Base-by-base conservation (phyloP, 2,329 filamentous ascomycete species). In the Didymella segeticola region DNA sequence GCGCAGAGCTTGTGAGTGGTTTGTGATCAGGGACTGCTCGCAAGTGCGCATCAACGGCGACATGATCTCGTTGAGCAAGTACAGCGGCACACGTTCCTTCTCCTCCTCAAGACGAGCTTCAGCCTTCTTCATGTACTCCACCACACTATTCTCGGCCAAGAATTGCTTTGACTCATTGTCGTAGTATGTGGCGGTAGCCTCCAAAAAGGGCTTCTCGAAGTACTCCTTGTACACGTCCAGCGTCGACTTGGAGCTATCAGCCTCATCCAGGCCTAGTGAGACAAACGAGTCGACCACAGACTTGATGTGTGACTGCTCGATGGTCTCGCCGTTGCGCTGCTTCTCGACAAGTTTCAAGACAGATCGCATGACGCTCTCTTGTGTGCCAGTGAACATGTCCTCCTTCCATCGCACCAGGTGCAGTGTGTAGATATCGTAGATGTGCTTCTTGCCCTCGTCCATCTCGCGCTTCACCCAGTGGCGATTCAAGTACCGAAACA, bases 51-150 rank as follows among this genome's bases (percentile, higher is more conserved):
- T 96, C 48, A 99, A 80, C 14, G 87, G 88, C 7, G 87, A 79
- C 63, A 90, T 89, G 53, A 98, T 97, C 75, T 99, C 95, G 29
- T 87, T 86, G 68, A 98, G 91, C 38, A 99, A 82, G 70, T 96
- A 99, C 70, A 98, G 86, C 61, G 87, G 87, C 9, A 99, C 95
- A 22, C 95, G 90, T 71, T 93, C 91, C 78, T 96, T 95, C 76
- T 99, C 95, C 76, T 99, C 95, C 7, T 91, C 86, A 56, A 99
- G 78, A 26, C 95, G 88, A 34, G 86, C 78, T 77, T 98, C 93
- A 0, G 95, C 96, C 83, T 99, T 99, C 82, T 98, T 98, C 95
- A 99, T 98, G 78, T 98, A 99, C 72, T 99, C 95, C 27, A 99
- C 93, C 4, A 99, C 92, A 60, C 90, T 96, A 74, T 99, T 99